Evolutionary conservation across 495 filamentous ascomycete species (phyloP), one percentile per base, ranked within the genome.

Genomic region (Aeminium ludgeri): DNA sequence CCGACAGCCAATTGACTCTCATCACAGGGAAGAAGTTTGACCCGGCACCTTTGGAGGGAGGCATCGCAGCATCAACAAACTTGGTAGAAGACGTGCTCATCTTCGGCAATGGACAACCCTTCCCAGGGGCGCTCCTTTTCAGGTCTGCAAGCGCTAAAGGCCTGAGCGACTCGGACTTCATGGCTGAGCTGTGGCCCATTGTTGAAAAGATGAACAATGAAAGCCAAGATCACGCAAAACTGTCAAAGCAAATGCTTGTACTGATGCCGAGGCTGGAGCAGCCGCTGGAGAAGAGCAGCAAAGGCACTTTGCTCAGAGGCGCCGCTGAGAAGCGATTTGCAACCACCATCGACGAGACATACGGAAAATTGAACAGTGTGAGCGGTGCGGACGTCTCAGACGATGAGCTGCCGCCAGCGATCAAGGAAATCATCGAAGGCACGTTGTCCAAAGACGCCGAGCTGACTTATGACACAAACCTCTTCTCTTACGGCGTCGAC

Each of bases 1-100:
- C 69, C 1, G 76, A 80, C 41, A 66, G 73, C 16, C 69, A 74
- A 19, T 60, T 80, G 30, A 73, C 68, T 0, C 58, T 82, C 3
- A 58, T 72, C 12, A 82, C 76, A 11, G 76, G 76, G 0, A 76
- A 78, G 57, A 80, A 82, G 41, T 77, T 79, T 25, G 74, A 76
- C 44, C 75, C 76, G 5, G 65, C 72, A 15, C 70, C 70, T 1
- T 52, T 80, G 12, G 76, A 82, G 60, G 66, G 53, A 30, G 49
- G 52, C 3, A 59, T 73, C 10, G 38, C 45, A 11, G 43, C 56
- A 19, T 55, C 57, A 10, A 36, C 45, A 1, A 25, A 23, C 0
- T 41, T 62, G 3, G 19, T 70, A n/a, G 36, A 41, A 10, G 63
- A 70, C 38, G 62, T 62, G 10, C 50, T 70, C 4, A 54, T 72